Conservation (phyloP, 495 filamentous ascomycete species). For the Aspergillus leporis region DNA sequence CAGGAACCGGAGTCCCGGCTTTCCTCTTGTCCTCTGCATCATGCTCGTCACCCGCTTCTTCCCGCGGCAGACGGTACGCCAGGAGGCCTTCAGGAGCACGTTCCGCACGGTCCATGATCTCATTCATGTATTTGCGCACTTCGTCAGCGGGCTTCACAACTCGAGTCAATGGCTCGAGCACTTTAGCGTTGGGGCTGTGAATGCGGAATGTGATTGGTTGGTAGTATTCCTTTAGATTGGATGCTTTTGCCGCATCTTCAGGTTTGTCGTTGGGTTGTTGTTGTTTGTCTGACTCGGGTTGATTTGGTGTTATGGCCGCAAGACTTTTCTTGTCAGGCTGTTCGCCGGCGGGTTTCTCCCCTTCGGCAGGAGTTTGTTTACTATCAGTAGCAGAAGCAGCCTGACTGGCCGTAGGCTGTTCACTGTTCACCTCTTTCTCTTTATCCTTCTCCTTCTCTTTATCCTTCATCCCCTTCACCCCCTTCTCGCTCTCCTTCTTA, state of each 20-base stretch:
- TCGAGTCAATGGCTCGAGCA: constrained; percentile 71
- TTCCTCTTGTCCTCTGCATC: constrained; percentile 26
- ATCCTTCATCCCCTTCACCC: constrained; percentile 12
- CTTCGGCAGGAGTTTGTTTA: constrained; percentile 16
- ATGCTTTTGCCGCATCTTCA: constrained; percentile 19
- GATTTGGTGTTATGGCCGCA: background rate
- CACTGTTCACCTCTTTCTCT: constrained; percentile 1
- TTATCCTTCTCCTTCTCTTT: constrained; percentile 25
- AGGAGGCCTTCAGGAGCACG: constrained; percentile 68
- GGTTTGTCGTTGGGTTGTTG: constrained; percentile 6
- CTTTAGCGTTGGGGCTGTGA: constrained; percentile 57
- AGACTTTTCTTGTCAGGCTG: constrained; percentile 11
- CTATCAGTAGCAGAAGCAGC: constrained; percentile 15
- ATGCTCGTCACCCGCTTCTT: constrained; percentile 30
- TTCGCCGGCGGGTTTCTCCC: constrained; percentile 8
- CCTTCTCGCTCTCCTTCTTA: background rate
- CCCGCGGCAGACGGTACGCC: constrained; percentile 63
- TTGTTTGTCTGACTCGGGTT: constrained; percentile 6
- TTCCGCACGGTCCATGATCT: constrained; percentile 73
- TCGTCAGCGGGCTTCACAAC: constrained; percentile 80
- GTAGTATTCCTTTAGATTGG: constrained; percentile 71
- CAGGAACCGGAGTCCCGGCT: constrained; percentile 27
- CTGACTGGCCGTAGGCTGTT: background rate
- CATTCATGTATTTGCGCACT: constrained; percentile 79
- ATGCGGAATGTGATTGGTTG: constrained; percentile 86